A percentile compares a stretch with the other conserved stretches of the same genome.
phyloP scores from a whole-genome alignment of 2,329 filamentous ascomycete genomes.

The Orbilia blumenaviensis region DNA sequence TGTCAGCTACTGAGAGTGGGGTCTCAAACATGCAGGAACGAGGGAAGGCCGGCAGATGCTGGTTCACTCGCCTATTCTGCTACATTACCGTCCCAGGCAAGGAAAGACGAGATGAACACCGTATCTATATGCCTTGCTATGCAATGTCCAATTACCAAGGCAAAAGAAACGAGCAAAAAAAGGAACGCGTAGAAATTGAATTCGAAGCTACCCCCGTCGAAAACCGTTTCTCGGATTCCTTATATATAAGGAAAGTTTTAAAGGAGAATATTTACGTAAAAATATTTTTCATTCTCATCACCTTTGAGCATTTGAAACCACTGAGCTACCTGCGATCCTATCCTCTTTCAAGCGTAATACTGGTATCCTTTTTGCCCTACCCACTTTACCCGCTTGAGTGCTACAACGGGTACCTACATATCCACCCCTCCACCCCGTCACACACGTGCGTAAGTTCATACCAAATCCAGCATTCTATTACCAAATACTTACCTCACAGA shows the following conservation, averaged over 20 bases:
- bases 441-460: constrained; percentile 22
- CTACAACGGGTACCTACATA: constrained; percentile 21
- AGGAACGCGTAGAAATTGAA: background rate
- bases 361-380: background rate
- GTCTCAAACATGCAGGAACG: constrained; percentile 18
- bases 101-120: constrained; percentile 11
- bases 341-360: background rate
- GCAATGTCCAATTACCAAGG: background rate
- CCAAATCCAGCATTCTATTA: constrained; percentile 22
- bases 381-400: background rate
- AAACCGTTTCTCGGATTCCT: background rate
- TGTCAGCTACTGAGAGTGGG: background rate
- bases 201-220: background rate
- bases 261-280: constrained; percentile 52
- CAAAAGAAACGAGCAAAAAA: background rate
- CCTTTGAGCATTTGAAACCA: background rate
- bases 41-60: background rate
- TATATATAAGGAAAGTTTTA: constrained; percentile 39
- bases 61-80: background rate
- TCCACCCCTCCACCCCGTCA: constrained; percentile 6
- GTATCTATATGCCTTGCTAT: background rate
- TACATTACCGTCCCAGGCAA: background rate
- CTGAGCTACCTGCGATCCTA: background rate
- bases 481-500: constrained; percentile 19
- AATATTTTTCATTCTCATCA: background rate